These are phyloP conservation scores for Hypoxylon sp. DNA, from an alignment of 2,329 filamentous ascomycete genomes.

Conservation along the genomic window DNA sequence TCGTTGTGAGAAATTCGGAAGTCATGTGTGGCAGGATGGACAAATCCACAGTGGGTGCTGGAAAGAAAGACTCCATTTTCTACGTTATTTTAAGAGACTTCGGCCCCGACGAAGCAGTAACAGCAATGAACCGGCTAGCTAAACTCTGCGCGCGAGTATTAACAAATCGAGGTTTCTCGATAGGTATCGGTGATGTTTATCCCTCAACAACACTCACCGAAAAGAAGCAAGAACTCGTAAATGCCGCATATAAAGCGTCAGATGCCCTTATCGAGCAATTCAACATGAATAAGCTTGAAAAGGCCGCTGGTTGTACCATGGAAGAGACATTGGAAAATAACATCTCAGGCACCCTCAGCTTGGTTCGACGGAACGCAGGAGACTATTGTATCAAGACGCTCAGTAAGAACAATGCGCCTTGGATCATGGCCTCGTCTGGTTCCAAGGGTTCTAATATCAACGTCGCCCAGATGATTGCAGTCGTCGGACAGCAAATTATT, in stretches of 20 bases:
- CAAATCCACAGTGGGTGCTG: slow-evolving; percentile 95
- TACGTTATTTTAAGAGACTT: slow-evolving; percentile 97
- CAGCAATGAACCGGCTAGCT: slow-evolving; percentile 93
- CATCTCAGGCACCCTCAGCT: slow-evolving; percentile 91
- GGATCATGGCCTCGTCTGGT: slow-evolving; percentile 97
- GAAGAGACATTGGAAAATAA: slow-evolving; percentile 92
- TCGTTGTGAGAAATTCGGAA: slow-evolving; percentile 95
- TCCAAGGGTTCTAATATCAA: slow-evolving; percentile 98
- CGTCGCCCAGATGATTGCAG: slow-evolving; percentile 98
- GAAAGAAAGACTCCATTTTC: slow-evolving; percentile 98
- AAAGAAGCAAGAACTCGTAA: slow-evolving; percentile 82
- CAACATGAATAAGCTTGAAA: slow-evolving; percentile 84
- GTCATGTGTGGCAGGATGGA: slow-evolving; percentile 99
- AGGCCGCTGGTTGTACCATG: slow-evolving; percentile 90
- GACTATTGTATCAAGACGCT: slow-evolving; percentile 90
- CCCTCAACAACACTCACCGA: slow-evolving; percentile 79
- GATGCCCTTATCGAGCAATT: slow-evolving; percentile 87
- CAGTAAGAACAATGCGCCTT: slow-evolving; percentile 90
- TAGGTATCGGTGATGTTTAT: slow-evolving; percentile 95
- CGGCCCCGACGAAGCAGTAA: slow-evolving; percentile 88
- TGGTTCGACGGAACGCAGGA: slow-evolving; percentile 92
- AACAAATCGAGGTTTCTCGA: slow-evolving; percentile 93
- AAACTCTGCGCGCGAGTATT: slow-evolving; percentile 91
- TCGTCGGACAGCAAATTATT: slow-evolving; percentile 98
- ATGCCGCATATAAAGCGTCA: slow-evolving; percentile 83